Evolutionary conservation across 2,329 filamentous ascomycete genomes (phyloP), one percentile per base, ranked within the genome.

Genomic region (Triangularia setosa): DNA sequence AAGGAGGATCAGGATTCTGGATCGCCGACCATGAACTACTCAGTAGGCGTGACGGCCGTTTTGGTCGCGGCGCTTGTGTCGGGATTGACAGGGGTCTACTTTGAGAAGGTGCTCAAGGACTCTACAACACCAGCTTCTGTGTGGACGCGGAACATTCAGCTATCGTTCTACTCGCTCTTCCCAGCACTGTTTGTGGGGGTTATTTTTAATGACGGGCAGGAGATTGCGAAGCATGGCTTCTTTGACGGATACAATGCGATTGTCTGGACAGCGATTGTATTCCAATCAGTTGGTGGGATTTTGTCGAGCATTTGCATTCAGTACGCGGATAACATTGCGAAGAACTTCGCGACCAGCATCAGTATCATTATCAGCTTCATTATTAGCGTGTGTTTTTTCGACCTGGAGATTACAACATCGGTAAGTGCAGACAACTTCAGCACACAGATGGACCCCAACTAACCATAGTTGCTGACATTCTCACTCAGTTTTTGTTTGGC

Each of bases 201-300:
- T 5, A 79, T 96, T 2, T 91, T 91, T 78, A 91, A 92, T 68
- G 95, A 99, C 70, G 95, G 94, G 25, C 86, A 88, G 66, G 89
- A 90, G 48, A 93, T 99, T 68, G 84, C 89, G 25, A 87, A 90
- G 75, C 87, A 91, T 67, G 95, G 95, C 12, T 96, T 98, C 77
- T 98, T 99, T 71, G 90, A 91, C 64, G 95, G 95, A 2, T 99
- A 98, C 78, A 97, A 96, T 75, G 90, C 87, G 83, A 83, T 94
- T 21, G 94, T 98, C 2, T 97, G 93, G 93, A 82, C 87, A 4
- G 90, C 93, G 4, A 91, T 98, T 70, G 74, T 87, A 5, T 84
- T 95, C 65, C 95, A 99, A 75, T 91, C 93, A 0, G 78, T 89
- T 35, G 93, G 93, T 30, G 95, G 94, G 24, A 84, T 98, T 27